Conservation (phyloP, 331 rosid genomes). For the Ulmus americana region DNA sequence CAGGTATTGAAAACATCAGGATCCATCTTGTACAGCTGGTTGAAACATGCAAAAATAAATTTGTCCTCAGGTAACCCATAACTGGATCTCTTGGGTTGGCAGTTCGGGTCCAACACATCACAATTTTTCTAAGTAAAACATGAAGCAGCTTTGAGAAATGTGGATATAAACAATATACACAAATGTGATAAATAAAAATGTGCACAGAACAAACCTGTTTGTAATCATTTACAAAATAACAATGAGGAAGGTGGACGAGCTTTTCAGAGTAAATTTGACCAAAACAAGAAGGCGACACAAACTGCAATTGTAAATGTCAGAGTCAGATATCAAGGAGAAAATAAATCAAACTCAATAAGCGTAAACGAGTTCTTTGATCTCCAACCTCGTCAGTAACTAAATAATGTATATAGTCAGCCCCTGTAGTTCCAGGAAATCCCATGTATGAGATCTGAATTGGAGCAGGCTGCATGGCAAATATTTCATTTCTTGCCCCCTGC, state of each 20-base stretch:
- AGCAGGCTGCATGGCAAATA: slow-evolving; percentile 98
- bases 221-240: slow-evolving; percentile 96
- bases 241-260: slow-evolving; percentile 94
- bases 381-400: slow-evolving; percentile 91
- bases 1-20: slow-evolving; percentile 87
- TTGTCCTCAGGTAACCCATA: neutral
- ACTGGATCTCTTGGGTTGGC: slow-evolving; percentile 53
- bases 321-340: neutral
- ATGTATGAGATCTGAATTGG: slow-evolving; percentile 97
- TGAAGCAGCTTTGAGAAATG: neutral
- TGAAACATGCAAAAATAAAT: slow-evolving; percentile 94
- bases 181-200: neutral
- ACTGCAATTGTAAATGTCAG: slow-evolving; percentile 49
- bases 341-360: neutral
- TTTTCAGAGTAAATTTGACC: slow-evolving; percentile 88
- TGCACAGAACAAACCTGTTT: slow-evolving; percentile 58
- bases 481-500: slow-evolving; percentile 98
- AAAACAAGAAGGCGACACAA: slow-evolving; percentile 75
- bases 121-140: slow-evolving; percentile 50
- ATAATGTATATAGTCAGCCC: slow-evolving; percentile 85
- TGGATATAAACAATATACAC: neutral
- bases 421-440: slow-evolving; percentile 99
- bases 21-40: slow-evolving; percentile 98
- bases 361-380: neutral
- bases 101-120: slow-evolving; percentile 78